A percentile compares a stretch with the other conserved stretches of the same genome.
phyloP scores from a whole-genome alignment of 1,284 basidiomycete genomes.

The Marasmius tenuissimus region DNA sequence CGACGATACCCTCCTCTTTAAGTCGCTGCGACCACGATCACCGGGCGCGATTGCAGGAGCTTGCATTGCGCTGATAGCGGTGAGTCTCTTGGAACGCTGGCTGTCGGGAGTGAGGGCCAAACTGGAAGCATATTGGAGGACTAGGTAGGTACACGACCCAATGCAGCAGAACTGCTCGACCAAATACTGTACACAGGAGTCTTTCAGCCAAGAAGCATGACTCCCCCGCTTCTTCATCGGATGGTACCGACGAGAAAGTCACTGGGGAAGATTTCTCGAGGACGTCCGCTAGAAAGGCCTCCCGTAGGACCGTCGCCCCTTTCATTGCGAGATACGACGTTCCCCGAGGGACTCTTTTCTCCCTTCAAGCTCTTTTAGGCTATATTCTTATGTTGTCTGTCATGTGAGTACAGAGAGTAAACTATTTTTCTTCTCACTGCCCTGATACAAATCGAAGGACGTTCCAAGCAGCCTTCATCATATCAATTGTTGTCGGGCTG shows the following conservation, averaged over 20 bases:
- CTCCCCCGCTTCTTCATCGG: constrained; percentile 7
- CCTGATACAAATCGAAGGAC: constrained; percentile 48
- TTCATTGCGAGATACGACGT: constrained; percentile 64
- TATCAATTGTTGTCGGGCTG: constrained; percentile 62
- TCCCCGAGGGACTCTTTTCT: constrained; percentile 58
- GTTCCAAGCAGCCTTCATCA: constrained; percentile 68
- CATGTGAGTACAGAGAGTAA: constrained; percentile 50
- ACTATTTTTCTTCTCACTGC: background rate
- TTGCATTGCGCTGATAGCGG: constrained; percentile 65
- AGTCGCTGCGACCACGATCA: constrained; percentile 65
- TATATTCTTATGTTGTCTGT: constrained; percentile 70
- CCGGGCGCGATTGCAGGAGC: constrained; percentile 71
- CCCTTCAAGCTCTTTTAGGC: constrained; percentile 53
- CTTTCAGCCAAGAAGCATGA: background rate
- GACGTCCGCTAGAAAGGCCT: constrained; percentile 3
- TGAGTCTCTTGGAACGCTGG: constrained; percentile 71
- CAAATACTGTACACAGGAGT: background rate
- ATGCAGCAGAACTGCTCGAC: background rate
- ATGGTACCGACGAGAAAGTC: background rate
- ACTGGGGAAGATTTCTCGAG: background rate
- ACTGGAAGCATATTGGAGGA: constrained; percentile 57
- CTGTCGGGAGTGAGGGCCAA: constrained; percentile 54
- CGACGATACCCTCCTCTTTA: constrained; percentile 68
- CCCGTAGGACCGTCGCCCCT: constrained; percentile 43
- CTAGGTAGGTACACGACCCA: background rate